Evolutionary conservation across 441 rosid genomes (phyloP), one percentile per base, ranked within the genome.

Genomic region (Iberis amara): DNA sequence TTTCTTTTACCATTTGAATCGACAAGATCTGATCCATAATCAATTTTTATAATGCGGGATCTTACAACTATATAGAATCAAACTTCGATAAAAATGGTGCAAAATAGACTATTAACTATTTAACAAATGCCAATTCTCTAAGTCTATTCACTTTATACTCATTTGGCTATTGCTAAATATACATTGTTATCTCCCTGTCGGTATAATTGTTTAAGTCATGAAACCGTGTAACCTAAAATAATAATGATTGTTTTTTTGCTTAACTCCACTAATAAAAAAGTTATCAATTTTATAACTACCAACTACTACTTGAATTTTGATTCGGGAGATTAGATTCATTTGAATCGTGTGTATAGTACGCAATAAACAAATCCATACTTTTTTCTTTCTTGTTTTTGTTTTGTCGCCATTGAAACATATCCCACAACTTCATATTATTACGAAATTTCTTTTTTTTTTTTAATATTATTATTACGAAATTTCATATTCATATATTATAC

Each of bases 241-340:
- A 10, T 64, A 48, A 30, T 43, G n/a, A 6, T 51, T 10, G 18
- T 36, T 56, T 56, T 49, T 48, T 57, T 44, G 58, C 64, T 59
- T 46, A 52, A 46, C 40, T 46, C 65, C 64, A 58, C 60, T 58
- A 40, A 39, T 15, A 52, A 58, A 48, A 44, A 32, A 2, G 10
- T 39, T 4, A 4, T 3, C 1, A 44, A 4, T 45, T 14, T 13
- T 31, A 11, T 7, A 57, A 50, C 43, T 12, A 50, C 68, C 52
- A 49, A 57, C 53, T 23, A 64, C 63, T 9, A 43, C 37, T 14
- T 58, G 39, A 52, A 52, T 52, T 65, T 14, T 32, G 50, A 65
- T 45, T 65, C 15, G 12, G 39, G 15, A 54, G 31, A 47, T 47
- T 28, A 13, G 2, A 47, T 46, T 39, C 23, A 31, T 11, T 44